These are phyloP conservation scores for Hymenoscyphus albidus DNA, from an alignment of 2,329 filamentous ascomycete genomes.

Conservation along the genomic window DNA sequence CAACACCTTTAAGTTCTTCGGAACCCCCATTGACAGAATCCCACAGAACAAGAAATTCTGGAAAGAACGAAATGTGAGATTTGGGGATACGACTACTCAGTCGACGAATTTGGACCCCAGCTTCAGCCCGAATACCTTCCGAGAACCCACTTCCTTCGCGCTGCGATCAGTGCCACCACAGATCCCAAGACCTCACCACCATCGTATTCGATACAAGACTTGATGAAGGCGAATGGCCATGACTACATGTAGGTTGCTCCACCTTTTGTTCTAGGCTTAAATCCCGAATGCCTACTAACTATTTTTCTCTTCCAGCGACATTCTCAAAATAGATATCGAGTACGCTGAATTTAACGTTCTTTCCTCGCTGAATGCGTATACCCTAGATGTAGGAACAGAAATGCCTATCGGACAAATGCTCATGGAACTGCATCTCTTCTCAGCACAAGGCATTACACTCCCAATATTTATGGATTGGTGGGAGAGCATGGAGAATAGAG, in stretches of 20 bases:
- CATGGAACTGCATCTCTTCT: conserved; percentile 29
- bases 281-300: conserved; percentile 11
- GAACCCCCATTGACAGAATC: not conserved
- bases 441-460: conserved; percentile 19
- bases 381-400: conserved; percentile 17
- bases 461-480: conserved; percentile 31
- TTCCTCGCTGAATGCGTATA: conserved; percentile 30
- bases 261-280: too few relatives aligned
- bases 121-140: conserved; percentile 26
- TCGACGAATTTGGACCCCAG: conserved; percentile 35
- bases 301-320: conserved; percentile 29
- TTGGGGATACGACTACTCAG: conserved; percentile 40
- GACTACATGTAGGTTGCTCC: conserved; percentile 30
- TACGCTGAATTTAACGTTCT: conserved; percentile 37
- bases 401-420: conserved; percentile 30
- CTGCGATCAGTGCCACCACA: conserved; percentile 34
- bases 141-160: conserved; percentile 36
- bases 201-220: conserved; percentile 36
- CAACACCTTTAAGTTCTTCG: not conserved
- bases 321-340: conserved; percentile 41
- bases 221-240: conserved; percentile 39
- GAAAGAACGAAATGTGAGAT: conserved; percentile 38
- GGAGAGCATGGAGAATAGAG: conserved; percentile 31
- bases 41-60: conserved; percentile 37
- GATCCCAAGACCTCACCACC: conserved; percentile 30